A percentile compares a stretch with the other conserved stretches of the same genome.
phyloP scores from a whole-genome alignment of 257 asterid species.

The Nicotiana noctiflora region DNA sequence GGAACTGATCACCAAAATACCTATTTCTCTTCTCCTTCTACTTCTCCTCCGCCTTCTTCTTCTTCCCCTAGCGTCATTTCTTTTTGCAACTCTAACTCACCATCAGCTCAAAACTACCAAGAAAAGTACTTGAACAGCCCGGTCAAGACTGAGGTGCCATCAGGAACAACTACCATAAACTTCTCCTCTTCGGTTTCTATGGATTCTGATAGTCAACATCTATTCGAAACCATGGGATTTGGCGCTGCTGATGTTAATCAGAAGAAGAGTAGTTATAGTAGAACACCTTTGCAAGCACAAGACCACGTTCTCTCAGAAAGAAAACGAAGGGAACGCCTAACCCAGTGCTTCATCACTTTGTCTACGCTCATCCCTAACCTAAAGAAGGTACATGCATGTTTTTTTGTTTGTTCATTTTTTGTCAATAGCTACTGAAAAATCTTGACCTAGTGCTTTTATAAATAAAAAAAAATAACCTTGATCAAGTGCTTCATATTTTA shows the following conservation, averaged over 20 bases:
- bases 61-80: not conserved
- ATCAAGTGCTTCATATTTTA: not conserved
- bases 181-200: not conserved
- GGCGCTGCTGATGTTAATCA: not conserved
- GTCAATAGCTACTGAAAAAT: not conserved
- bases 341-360: slow-evolving; percentile 11
- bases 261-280: not conserved
- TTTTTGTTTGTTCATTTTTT: not conserved
- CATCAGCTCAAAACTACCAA: not conserved
- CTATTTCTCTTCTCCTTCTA: not conserved
- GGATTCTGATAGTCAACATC: not conserved
- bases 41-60: no score
- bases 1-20: not conserved
- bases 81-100: not conserved
- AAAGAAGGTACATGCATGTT: slow-evolving; percentile 11
- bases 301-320: slow-evolving; percentile 24
- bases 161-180: not conserved
- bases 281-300: slow-evolving; percentile 16
- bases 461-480: not conserved
- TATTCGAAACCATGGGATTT: not conserved
- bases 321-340: slow-evolving; percentile 23
- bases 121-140: not conserved
- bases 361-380: slow-evolving; percentile 27
- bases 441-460: not conserved
- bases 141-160: not conserved